phyloP scores from a whole-genome alignment of 1,284 basidiomycete species.

The Athelia sp. region DNA sequence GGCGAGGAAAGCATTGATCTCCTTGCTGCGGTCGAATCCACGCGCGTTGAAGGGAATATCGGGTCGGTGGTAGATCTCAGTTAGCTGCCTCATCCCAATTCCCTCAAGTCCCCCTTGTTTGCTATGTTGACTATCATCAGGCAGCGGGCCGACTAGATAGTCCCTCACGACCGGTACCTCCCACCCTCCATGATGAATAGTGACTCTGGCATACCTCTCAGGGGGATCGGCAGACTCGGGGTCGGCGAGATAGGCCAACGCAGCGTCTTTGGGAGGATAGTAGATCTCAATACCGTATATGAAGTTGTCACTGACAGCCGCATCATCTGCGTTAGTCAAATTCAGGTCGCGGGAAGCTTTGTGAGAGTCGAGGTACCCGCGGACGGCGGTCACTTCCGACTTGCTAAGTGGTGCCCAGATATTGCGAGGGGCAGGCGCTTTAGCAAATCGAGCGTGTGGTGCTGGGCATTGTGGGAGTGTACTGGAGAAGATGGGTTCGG shows the following conservation, averaged over 20 bases:
- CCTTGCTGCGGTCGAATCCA: slow-evolving; percentile 29
- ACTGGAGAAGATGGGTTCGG: not conserved
- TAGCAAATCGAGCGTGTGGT: slow-evolving; percentile 24
- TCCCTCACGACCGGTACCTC: slow-evolving; percentile 40
- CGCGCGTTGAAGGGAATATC: slow-evolving; percentile 49
- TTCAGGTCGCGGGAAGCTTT: slow-evolving; percentile 39
- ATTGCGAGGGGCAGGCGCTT: slow-evolving; percentile 38
- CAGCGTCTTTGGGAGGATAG: slow-evolving; percentile 44
- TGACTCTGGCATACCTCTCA: slow-evolving; percentile 38
- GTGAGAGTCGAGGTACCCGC: slow-evolving; percentile 40
- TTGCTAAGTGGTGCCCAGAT: slow-evolving; percentile 43
- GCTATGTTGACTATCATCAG: slow-evolving; percentile 23
- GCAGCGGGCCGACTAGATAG: slow-evolving; percentile 55
- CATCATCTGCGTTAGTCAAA: slow-evolving; percentile 31
- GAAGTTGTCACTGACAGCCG: slow-evolving; percentile 38
- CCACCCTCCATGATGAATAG: slow-evolving; percentile 45
- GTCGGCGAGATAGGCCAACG: slow-evolving; percentile 40
- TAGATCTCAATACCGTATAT: slow-evolving; percentile 45
- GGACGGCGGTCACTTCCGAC: slow-evolving; percentile 32
- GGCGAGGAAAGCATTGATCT: slow-evolving; percentile 29
- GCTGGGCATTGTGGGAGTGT: slow-evolving; percentile 25
- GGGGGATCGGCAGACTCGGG: slow-evolving; percentile 23
- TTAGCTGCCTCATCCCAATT: slow-evolving; percentile 34
- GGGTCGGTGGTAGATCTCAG: slow-evolving; percentile 46
- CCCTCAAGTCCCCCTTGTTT: too few species aligned